Evolutionary conservation across 176 grass and related monocot species (phyloP).

Genomic region (Rhynchospora pubera): DNA sequence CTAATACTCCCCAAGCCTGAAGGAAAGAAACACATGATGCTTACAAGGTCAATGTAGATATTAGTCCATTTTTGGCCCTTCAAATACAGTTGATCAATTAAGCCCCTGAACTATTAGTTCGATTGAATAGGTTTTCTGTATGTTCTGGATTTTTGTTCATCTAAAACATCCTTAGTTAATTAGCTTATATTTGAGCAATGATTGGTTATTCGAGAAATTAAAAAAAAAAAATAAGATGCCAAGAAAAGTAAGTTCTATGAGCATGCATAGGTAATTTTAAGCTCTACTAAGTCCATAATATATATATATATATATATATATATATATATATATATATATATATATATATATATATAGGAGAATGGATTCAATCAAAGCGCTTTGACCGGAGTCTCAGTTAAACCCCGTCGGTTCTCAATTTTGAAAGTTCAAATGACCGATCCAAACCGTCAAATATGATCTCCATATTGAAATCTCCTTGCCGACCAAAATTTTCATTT

Average conservation of each 20-base stretch:
- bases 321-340: too few relatives aligned
- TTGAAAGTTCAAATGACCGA: too few relatives aligned
- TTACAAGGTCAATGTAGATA: not conserved
- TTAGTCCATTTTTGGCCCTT: not conserved
- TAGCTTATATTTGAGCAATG: not conserved
- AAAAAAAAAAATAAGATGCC: not conserved
- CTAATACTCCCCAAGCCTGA: conserved; percentile 91
- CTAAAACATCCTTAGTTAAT: not conserved
- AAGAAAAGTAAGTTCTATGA: not conserved
- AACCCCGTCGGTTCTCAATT: too few relatives aligned
- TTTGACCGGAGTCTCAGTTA: too few relatives aligned
- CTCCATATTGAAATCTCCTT: too few relatives aligned
- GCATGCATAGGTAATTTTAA: not conserved
- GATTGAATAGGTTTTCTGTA: not conserved
- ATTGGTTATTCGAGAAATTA: not conserved
- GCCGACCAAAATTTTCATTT: too few relatives aligned
- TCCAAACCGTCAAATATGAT: too few relatives aligned
- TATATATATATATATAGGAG: too few relatives aligned
- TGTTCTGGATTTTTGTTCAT: not conserved
- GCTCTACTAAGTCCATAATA: not conserved
- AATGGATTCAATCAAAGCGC: too few relatives aligned
- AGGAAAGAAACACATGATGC: not conserved
- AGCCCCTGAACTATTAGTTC: not conserved
- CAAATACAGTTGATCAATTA: not conserved
- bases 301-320: too few relatives aligned